phyloP scores from a whole-genome alignment of 1,284 basidiomycete species.

The Lignosus rhinocerotis region DNA sequence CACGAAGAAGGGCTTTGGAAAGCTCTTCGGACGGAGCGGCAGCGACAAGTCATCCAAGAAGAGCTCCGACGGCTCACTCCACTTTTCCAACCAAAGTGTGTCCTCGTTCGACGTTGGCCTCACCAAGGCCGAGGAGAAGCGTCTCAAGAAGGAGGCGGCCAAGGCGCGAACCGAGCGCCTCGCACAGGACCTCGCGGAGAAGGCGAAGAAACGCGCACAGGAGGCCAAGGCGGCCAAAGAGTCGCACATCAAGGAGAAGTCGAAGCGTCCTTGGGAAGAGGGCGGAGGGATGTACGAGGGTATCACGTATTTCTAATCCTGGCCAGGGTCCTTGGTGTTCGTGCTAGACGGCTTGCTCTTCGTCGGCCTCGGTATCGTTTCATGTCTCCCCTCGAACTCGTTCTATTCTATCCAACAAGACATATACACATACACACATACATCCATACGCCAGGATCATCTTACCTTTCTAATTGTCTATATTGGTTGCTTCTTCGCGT shows the following conservation, averaged over 20 bases:
- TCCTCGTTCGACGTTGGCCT: slow-evolving; percentile 29
- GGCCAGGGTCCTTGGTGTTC: not conserved
- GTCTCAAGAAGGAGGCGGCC: slow-evolving; percentile 46
- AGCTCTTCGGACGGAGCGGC: slow-evolving; percentile 14
- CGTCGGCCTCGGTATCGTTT: not conserved
- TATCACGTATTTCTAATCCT: slow-evolving; percentile 20
- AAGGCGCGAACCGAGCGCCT: slow-evolving; percentile 41
- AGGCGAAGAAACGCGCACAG: slow-evolving; percentile 18
- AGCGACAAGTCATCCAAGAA: slow-evolving; percentile 5
- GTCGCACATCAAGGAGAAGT: slow-evolving; percentile 4
- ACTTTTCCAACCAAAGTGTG: slow-evolving; percentile 11
- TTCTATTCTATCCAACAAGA: not conserved
- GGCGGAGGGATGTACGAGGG: slow-evolving; percentile 20
- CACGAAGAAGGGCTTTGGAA: slow-evolving; percentile 10
- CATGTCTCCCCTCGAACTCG: not conserved
- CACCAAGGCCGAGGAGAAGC: slow-evolving; percentile 46
- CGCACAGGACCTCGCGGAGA: slow-evolving; percentile 37
- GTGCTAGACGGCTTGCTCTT: not conserved
- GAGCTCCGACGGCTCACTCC: slow-evolving; percentile 10
- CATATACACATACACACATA: not conserved
- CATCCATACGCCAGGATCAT: not conserved
- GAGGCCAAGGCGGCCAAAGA: slow-evolving; percentile 16
- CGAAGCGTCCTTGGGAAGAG: slow-evolving; percentile 19
- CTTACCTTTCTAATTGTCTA: slow-evolving; percentile 1
- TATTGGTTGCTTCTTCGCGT: not conserved